Conservation (phyloP, 352 stramenopile genomes). For the Halophytophthora batemanensis region DNA sequence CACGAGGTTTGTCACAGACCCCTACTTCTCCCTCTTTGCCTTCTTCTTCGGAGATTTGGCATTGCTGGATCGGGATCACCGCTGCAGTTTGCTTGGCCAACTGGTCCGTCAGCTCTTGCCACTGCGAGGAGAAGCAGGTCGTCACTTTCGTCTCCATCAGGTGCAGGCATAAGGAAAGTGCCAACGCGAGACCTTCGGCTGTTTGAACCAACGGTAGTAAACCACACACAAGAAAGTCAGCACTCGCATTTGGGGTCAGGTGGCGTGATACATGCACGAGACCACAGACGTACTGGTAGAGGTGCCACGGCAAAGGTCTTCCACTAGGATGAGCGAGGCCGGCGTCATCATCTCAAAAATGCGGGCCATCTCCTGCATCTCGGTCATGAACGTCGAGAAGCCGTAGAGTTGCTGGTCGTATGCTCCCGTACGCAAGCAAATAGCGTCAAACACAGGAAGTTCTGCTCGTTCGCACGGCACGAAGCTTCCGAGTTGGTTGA, state of each 20-base stretch:
- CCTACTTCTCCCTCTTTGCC: no score
- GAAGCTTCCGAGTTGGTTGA: constrained; percentile 67
- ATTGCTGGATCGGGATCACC: not conserved
- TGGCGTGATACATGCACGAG: not conserved
- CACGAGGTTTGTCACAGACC: no score
- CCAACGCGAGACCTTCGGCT: constrained; percentile 35
- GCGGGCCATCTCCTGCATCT: constrained; percentile 45
- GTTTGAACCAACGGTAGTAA: not conserved
- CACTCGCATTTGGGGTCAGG: not conserved
- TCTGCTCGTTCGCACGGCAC: constrained; percentile 39
- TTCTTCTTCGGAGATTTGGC: not conserved
- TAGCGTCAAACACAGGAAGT: constrained; percentile 42
- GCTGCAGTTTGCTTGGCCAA: constrained; percentile 4
- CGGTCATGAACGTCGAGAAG: constrained; percentile 52
- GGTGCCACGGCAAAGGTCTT: constrained; percentile 54
- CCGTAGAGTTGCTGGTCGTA: constrained; percentile 43
- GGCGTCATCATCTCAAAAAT: constrained; percentile 33
- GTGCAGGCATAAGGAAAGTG: constrained; percentile 28
- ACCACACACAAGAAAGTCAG: not conserved
- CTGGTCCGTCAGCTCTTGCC: constrained; percentile 24
- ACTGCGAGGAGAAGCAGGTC: constrained; percentile 33
- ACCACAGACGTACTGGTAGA: constrained; percentile 19
- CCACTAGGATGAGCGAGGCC: constrained; percentile 41
- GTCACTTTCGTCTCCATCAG: constrained; percentile 21
- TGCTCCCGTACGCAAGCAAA: constrained; percentile 40